Percentiles rank a stretch among this genome's conserved stretches.
Conservation (phyloP, 1,139 yeast species). For the Magnusiomyces magnusii region DNA sequence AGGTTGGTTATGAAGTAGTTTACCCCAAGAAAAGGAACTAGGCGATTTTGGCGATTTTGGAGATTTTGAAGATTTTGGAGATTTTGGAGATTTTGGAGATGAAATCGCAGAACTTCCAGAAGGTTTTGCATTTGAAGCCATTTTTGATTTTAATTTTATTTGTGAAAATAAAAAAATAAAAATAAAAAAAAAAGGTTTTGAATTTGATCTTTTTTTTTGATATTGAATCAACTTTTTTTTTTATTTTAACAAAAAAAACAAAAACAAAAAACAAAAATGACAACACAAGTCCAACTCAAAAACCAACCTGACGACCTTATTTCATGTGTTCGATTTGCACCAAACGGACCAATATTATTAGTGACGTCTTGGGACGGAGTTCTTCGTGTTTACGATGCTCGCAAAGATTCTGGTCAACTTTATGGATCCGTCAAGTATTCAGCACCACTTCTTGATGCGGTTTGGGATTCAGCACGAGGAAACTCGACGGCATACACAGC, state of each 20-base stretch:
- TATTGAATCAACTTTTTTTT: too few species aligned
- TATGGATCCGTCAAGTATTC: constrained; percentile 19
- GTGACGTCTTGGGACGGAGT: constrained; percentile 35
- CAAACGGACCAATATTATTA: constrained; percentile 24
- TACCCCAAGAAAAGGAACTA: constrained; percentile 12
- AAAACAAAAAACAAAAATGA: background rate
- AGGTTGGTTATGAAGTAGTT: constrained; percentile 10
- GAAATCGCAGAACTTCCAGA: background rate
- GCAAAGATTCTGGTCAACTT: constrained; percentile 16
- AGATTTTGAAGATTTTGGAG: background rate
- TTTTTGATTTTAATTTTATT: background rate
- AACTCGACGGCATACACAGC: constrained; percentile 23
- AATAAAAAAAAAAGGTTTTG: background rate
- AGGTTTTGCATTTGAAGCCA: background rate
- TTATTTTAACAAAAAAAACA: background rate
- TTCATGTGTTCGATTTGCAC: constrained; percentile 28
- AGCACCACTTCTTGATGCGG: constrained; percentile 31
- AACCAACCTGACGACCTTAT: constrained; percentile 29
- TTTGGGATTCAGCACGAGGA: constrained; percentile 26
- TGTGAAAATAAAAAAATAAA: background rate
- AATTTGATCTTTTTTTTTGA: too few species aligned
- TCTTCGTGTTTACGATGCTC: constrained; percentile 28
- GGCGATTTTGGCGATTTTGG: background rate
- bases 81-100: background rate
- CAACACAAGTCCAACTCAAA: constrained; percentile 9